Conservation (phyloP, 75 land plant species). For the Chamaecyparis obtusa region DNA sequence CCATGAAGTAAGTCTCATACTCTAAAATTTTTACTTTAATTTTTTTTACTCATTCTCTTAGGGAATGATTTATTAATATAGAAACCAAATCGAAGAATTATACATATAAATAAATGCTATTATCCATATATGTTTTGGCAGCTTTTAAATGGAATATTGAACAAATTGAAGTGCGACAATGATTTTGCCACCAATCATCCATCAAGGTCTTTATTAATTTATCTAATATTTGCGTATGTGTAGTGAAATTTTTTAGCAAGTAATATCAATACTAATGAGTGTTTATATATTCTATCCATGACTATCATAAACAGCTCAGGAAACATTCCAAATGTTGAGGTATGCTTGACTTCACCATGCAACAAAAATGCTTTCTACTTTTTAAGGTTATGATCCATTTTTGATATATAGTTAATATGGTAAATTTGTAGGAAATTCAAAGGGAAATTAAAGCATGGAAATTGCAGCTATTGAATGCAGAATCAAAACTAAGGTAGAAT, state of each 20-base stretch:
- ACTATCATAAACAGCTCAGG: background rate
- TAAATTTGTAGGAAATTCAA: background rate
- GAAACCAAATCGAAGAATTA: background rate
- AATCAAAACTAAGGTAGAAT: background rate
- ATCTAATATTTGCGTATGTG: background rate
- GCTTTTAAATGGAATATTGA: constrained; percentile 37
- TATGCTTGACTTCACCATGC: background rate
- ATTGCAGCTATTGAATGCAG: background rate
- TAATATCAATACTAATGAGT: background rate
- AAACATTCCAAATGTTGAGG: constrained; percentile 9
- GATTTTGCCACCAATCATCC: constrained; percentile 44
- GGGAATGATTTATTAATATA: background rate
- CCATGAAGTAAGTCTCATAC: background rate
- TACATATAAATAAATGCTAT: background rate
- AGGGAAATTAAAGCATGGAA: background rate
- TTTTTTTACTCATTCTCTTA: background rate
- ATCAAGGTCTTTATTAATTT: constrained; percentile 24
- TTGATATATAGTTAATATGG: background rate
- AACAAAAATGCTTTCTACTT: background rate
- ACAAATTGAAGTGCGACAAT: constrained; percentile 46
- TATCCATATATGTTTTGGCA: constrained; percentile 8
- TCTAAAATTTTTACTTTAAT: background rate
- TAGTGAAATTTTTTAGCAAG: background rate
- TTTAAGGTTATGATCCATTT: background rate
- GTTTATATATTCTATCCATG: too few species aligned